Conservation (phyloP, 768 basidiomycete genomes). For the Cubamyces sp. region DNA sequence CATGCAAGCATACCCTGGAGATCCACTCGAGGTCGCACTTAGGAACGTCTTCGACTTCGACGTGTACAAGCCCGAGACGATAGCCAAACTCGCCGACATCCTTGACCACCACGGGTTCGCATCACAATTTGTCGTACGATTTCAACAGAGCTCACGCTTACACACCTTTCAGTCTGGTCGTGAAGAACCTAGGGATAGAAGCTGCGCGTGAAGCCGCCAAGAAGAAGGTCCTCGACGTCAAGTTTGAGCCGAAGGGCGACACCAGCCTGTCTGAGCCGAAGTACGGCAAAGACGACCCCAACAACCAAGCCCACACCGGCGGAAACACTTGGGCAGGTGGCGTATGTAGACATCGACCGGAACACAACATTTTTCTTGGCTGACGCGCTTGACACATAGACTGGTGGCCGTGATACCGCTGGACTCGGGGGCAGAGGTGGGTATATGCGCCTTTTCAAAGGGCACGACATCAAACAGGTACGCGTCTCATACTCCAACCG, state of each 20-base stretch:
- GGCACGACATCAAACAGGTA: constrained; percentile 67
- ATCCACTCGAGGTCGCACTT: constrained; percentile 59
- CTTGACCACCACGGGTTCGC: constrained; percentile 61
- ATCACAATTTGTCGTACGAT: constrained; percentile 7
- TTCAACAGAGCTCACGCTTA: background rate
- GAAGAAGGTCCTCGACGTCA: constrained; percentile 54
- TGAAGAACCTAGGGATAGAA: constrained; percentile 57
- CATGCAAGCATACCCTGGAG: constrained; percentile 61
- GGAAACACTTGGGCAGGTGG: constrained; percentile 72
- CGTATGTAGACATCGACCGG: constrained; percentile 45
- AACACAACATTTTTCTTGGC: no score
- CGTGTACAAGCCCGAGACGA: constrained; percentile 66
- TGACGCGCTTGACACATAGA: constrained; percentile 38
- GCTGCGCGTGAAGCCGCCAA: constrained; percentile 58
- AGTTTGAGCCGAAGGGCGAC: constrained; percentile 57
- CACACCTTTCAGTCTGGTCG: constrained; percentile 45
- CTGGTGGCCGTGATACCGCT: constrained; percentile 67
- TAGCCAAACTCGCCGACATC: constrained; percentile 61
- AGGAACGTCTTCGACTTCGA: constrained; percentile 75
- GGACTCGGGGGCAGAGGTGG: constrained; percentile 70
- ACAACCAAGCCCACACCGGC: constrained; percentile 58
- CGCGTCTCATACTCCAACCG: background rate
- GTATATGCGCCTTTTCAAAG: constrained; percentile 66
- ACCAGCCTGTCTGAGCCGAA: constrained; percentile 57
- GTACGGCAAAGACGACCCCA: constrained; percentile 60